Evolutionary conservation across 2,329 filamentous ascomycete species (phyloP).

Genomic region (Laburnicola sp.): DNA sequence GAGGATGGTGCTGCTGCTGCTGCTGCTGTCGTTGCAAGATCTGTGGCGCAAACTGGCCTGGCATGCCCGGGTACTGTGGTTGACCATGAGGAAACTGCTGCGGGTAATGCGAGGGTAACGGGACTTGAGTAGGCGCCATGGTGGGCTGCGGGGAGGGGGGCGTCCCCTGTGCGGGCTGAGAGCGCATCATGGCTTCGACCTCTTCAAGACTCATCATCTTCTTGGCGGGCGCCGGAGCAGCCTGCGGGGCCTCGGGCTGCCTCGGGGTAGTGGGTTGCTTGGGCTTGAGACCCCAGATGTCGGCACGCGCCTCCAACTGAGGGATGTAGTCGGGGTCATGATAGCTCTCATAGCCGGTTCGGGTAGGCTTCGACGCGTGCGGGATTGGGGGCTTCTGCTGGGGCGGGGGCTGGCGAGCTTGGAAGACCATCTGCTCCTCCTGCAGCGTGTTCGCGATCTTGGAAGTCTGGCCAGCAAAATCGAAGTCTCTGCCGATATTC

Average conservation of each 20-base stretch:
- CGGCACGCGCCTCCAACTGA: slow-evolving; percentile 88
- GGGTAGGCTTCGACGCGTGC: slow-evolving; percentile 61
- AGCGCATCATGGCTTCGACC: slow-evolving; percentile 89
- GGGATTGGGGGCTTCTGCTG: slow-evolving; percentile 51
- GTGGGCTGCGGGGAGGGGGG: slow-evolving; percentile 37
- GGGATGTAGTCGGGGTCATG: slow-evolving; percentile 80
- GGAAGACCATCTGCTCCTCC: slow-evolving; percentile 86
- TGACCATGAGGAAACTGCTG: slow-evolving; percentile 37
- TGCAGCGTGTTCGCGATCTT: slow-evolving; percentile 83
- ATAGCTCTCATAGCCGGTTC: slow-evolving; percentile 91
- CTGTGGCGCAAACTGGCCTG: slow-evolving; percentile 53
- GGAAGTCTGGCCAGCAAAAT: slow-evolving; percentile 93
- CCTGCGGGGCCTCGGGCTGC: slow-evolving; percentile 29
- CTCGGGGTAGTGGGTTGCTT: slow-evolving; percentile 53
- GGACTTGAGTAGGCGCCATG: slow-evolving; percentile 24
- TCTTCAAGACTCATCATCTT: slow-evolving; percentile 97
- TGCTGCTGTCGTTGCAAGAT: slow-evolving; percentile 54
- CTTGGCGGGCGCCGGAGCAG: slow-evolving; percentile 51
- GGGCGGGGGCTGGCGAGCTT: slow-evolving; percentile 68
- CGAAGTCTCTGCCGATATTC: slow-evolving; percentile 85
- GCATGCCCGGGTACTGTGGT: slow-evolving; percentile 38
- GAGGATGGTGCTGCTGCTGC: slow-evolving; percentile 38
- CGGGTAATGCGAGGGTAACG: slow-evolving; percentile 24
- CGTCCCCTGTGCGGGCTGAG: slow-evolving; percentile 59
- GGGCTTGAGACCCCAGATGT: slow-evolving; percentile 82